phyloP scores from a whole-genome alignment of 192 early-diverging fungal genomes.

The Podila horticola region DNA sequence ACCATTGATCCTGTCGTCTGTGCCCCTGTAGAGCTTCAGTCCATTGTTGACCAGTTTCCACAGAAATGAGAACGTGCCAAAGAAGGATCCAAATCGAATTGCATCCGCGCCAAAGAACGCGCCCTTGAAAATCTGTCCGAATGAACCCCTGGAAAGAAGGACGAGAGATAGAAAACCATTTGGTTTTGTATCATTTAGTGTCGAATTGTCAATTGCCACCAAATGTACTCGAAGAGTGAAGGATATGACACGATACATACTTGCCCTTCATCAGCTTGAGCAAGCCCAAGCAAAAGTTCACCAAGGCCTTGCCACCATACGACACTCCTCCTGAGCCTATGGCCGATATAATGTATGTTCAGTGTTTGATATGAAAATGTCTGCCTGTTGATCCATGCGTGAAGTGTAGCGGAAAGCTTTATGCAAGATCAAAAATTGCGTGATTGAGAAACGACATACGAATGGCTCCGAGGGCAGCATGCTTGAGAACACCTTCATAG shows the following conservation, averaged over 20 bases:
- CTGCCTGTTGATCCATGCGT: background rate
- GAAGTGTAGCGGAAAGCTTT: background rate
- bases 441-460: slow-evolving; percentile 20
- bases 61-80: slow-evolving; percentile 78
- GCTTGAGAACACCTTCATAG: slow-evolving; percentile 41
- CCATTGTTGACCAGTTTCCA: slow-evolving; percentile 81
- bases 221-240: background rate
- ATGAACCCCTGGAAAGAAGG: slow-evolving; percentile 11
- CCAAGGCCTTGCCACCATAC: slow-evolving; percentile 39
- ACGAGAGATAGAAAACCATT: too few relatives aligned
- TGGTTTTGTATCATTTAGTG: background rate
- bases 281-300: slow-evolving; percentile 48
- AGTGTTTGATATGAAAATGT: background rate
- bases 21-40: slow-evolving; percentile 58
- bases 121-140: slow-evolving; percentile 17
- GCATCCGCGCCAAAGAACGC: slow-evolving; percentile 67
- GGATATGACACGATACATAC: slow-evolving; percentile 11
- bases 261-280: slow-evolving; percentile 46
- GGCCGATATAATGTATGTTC: background rate
- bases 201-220: background rate
- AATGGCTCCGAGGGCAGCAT: slow-evolving; percentile 41
- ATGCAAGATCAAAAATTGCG: background rate
- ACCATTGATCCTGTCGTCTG: slow-evolving; percentile 66
- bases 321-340: slow-evolving; percentile 38
- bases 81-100: slow-evolving; percentile 73